Base-by-base conservation (phyloP, 2,329 filamentous ascomycete genomes). In the Claviceps paspali region DNA sequence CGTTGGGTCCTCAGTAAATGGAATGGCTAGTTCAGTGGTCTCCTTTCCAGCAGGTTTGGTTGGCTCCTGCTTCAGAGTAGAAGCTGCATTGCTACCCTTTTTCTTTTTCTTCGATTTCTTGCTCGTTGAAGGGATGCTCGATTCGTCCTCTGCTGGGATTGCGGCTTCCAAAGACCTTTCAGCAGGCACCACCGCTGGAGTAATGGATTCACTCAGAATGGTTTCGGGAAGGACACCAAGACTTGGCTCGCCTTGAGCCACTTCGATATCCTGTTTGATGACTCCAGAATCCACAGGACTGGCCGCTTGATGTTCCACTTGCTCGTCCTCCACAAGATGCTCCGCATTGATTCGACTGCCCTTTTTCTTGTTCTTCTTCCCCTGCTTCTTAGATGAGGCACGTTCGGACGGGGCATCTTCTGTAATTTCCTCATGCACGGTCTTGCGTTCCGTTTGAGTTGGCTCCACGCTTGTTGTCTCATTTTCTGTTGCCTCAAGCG, bases 291-390 rank as follows among this genome's bases (percentile, higher is more conserved):
- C 6, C n/a, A 22, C 29, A 27, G 22, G 8, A 6, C 39, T 41
- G 14, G 28, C 3, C 12, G 9, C 26, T 24, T 27, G 29, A 23
- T 39, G 14, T 15, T 40, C 38, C 4, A 21, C 2, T 17, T 29
- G 14, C 6, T 32, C 36, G 9, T 43, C 42, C 44, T 49, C 35
- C 43, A 41, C 29, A 17, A 32, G 9, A 22, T 40, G 38, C 33
- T 19, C 24, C 23, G 29, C 28, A 19, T 27, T 30, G n/a, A 22
- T 18, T 18, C 38, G 38, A 28, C 49, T 57, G 32, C 12, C 14
- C 15, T 51, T 46, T 43, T 59, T 54, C 43, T 56, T 56, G 36
- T 52, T 56, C 38, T 54, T 57, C 43, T 55, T 56, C 26, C 30
- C 43, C 41, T 57, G 55, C 44, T 57, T 57, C 22, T 46, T 29